These are phyloP conservation scores for Aspergillus jensenii DNA, from an alignment of 2,329 filamentous ascomycete genomes.

Conservation along the genomic window DNA sequence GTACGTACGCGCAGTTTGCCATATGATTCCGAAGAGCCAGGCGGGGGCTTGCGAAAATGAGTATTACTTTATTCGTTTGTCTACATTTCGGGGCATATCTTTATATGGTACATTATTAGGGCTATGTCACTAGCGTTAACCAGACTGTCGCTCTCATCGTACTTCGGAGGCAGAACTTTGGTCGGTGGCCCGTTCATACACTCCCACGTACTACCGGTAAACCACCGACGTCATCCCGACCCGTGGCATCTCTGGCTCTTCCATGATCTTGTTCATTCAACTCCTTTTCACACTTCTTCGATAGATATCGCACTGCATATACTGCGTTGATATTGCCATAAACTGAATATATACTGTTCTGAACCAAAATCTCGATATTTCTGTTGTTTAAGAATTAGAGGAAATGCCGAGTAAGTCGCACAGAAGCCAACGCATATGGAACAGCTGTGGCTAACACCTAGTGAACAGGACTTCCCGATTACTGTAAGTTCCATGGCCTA, in stretches of 20 bases:
- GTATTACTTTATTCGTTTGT: too few species aligned
- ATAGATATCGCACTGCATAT: neutral
- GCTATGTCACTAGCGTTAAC: too few species aligned
- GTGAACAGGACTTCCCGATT: slow-evolving; percentile 33
- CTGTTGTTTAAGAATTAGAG: neutral
- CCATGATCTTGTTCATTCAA: neutral
- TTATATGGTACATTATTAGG: too few species aligned
- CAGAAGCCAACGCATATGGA: neutral
- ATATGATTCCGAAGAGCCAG: neutral
- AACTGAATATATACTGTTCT: neutral
- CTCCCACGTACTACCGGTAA: too few species aligned
- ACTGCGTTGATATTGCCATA: neutral
- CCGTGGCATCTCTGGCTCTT: neutral
- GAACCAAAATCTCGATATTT: neutral
- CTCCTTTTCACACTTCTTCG: neutral
- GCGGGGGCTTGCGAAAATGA: neutral
- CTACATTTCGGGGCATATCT: too few species aligned
- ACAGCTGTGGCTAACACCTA: slow-evolving; percentile 1
- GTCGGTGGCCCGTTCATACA: too few species aligned
- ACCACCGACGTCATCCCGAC: neutral
- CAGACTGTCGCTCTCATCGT: too few species aligned
- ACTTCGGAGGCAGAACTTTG: too few species aligned
- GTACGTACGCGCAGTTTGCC: neutral
- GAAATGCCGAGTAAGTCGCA: slow-evolving; percentile 25
- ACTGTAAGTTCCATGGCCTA: slow-evolving; percentile 35